A percentile compares a stretch with the other conserved stretches of the same genome.
These are phyloP conservation scores for Xylaria sp. DNA, from an alignment of 2,329 filamentous ascomycete genomes.

Conservation along the genomic window DNA sequence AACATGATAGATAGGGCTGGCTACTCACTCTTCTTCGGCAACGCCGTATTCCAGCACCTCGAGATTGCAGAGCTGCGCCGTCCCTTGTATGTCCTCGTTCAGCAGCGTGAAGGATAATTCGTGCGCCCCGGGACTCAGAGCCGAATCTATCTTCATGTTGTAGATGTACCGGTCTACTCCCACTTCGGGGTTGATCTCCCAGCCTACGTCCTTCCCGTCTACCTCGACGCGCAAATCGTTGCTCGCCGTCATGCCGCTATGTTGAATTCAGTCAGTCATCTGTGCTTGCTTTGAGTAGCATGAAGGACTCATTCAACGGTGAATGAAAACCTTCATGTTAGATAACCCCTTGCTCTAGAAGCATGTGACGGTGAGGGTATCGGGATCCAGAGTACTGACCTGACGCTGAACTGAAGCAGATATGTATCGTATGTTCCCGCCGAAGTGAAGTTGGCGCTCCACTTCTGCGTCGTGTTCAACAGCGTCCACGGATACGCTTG, in stretches of 20 bases:
- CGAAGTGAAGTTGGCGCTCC: constrained; percentile 45
- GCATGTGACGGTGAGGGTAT: no score
- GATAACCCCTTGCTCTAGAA: background rate
- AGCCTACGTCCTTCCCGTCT: constrained; percentile 47
- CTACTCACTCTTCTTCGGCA: constrained; percentile 39
- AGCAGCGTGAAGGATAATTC: constrained; percentile 44
- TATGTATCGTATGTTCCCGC: constrained; percentile 46
- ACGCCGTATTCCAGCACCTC: constrained; percentile 48
- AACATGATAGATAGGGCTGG: background rate
- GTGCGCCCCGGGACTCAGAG: constrained; percentile 44
- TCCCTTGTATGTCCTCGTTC: constrained; percentile 46
- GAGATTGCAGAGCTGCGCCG: constrained; percentile 48
- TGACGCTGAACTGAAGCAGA: constrained; percentile 47
- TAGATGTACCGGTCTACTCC: constrained; percentile 49
- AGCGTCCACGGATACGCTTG: constrained; percentile 50
- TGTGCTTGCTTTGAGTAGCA: background rate
- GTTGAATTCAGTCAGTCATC: background rate
- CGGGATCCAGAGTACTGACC: constrained; percentile 2
- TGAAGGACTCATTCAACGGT: background rate
- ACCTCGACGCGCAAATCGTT: constrained; percentile 46
- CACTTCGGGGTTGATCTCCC: constrained; percentile 45
- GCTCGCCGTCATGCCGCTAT: constrained; percentile 46
- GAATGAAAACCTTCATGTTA: background rate
- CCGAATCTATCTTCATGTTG: constrained; percentile 44
- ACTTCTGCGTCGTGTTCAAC: constrained; percentile 45